Conservation (phyloP, 257 asterid genomes). For the Marsdenia floribunda region DNA sequence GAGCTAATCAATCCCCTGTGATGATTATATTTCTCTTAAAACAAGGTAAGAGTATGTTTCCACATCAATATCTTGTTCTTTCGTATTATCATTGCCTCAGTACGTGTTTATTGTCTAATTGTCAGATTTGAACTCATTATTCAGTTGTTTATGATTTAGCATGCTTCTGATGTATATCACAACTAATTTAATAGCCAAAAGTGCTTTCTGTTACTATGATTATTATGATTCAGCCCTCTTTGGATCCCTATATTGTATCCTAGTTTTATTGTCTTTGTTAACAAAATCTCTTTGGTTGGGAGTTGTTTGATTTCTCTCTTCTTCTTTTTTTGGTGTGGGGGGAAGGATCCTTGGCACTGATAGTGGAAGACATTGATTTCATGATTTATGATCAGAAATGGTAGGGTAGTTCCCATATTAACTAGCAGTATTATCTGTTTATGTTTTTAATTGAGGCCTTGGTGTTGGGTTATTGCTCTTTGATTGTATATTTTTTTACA, state of each 20-base stretch:
- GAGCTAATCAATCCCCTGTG: too few species aligned
- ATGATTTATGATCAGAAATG: neutral
- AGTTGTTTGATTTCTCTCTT: too few species aligned
- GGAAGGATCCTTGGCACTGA: neutral
- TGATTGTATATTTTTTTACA: neutral
- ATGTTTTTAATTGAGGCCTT: neutral
- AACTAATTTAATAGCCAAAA: neutral
- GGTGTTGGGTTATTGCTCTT: neutral
- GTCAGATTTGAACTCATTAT: neutral
- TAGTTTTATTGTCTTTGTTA: neutral
- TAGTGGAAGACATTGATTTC: neutral
- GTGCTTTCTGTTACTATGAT: neutral
- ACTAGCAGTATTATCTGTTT: neutral
- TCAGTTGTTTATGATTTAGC: neutral
- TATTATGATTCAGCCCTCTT: neutral
- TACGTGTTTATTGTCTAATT: neutral
- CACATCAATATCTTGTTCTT: neutral
- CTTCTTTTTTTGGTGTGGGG: too few species aligned
- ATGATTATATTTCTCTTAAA: too few species aligned
- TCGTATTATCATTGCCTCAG: neutral
- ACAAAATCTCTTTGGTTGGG: neutral
- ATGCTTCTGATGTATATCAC: neutral
- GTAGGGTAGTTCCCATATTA: neutral
- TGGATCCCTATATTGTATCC: neutral
- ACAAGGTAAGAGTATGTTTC: too few species aligned